Evolutionary conservation across 495 filamentous ascomycete species (phyloP).

Genomic region (Cetradonia linearis): DNA sequence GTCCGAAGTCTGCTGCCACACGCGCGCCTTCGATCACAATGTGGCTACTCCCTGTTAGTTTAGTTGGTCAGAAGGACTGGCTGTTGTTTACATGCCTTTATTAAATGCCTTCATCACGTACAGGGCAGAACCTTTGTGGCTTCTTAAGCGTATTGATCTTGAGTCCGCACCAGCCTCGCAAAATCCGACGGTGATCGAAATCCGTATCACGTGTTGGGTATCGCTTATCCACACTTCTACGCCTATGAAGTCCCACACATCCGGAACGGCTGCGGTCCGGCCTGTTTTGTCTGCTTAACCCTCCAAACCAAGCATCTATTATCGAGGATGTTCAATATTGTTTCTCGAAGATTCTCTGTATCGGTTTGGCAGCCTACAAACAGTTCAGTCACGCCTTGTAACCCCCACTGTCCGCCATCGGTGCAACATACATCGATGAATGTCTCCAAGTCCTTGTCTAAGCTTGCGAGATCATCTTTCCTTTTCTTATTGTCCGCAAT

Average conservation of each 20-base stretch:
- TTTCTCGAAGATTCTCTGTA: conserved; percentile 74
- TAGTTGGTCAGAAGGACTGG: not conserved
- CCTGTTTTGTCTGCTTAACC: not conserved
- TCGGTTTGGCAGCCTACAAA: conserved; percentile 67
- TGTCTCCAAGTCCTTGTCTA: conserved; percentile 82
- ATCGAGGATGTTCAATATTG: conserved; percentile 35
- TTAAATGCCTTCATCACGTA: not conserved
- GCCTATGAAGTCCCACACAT: not conserved
- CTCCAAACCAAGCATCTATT: not conserved
- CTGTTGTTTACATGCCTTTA: not conserved
- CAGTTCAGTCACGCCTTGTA: conserved; percentile 16
- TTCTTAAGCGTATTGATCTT: not conserved
- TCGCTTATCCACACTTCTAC: not conserved
- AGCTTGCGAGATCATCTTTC: conserved; percentile 79
- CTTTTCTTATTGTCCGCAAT: conserved; percentile 92
- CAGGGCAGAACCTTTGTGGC: not conserved
- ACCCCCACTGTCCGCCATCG: not conserved
- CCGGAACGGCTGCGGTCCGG: not conserved
- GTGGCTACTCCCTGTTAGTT: not conserved
- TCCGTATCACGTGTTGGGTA: not conserved
- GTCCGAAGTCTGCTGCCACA: not conserved
- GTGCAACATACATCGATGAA: conserved; percentile 53
- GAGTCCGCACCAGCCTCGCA: not conserved
- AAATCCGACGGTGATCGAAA: not conserved
- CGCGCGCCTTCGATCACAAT: not conserved